A percentile compares a stretch with the other conserved stretches of the same genome.
Evolutionary conservation across 2,329 filamentous ascomycete species (phyloP).

Genomic region (Xenoacremonium recifei): DNA sequence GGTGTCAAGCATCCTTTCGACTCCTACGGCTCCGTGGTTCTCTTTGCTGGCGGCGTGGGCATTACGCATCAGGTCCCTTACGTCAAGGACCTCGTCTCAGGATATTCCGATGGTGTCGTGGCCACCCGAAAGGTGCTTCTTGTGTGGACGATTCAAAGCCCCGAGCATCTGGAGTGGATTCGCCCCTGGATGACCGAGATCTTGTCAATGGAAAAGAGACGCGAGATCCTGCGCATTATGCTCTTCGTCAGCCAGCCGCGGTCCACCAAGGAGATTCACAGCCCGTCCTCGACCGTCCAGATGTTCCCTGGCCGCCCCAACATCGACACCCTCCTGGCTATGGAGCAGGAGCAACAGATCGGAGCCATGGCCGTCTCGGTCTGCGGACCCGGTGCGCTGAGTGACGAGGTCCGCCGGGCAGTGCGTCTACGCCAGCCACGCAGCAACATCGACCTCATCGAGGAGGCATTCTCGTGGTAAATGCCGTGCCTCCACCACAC

Average conservation of each 20-base stretch:
- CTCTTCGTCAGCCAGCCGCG: slow-evolving; percentile 74
- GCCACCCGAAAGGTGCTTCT: slow-evolving; percentile 70
- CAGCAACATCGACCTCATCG: slow-evolving; percentile 72
- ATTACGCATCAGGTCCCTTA: slow-evolving; percentile 79
- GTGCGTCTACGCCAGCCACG: slow-evolving; percentile 63
- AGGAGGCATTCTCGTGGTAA: slow-evolving; percentile 71
- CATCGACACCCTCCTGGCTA: slow-evolving; percentile 67
- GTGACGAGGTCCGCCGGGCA: slow-evolving; percentile 70
- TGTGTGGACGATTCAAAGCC: slow-evolving; percentile 77
- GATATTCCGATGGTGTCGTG: slow-evolving; percentile 66
- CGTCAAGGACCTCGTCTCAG: slow-evolving; percentile 68
- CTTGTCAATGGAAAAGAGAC: slow-evolving; percentile 69
- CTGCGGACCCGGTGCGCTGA: slow-evolving; percentile 71
- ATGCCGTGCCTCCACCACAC: too few species aligned
- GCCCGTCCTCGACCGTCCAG: slow-evolving; percentile 72
- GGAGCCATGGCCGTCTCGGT: slow-evolving; percentile 73
- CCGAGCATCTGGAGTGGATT: slow-evolving; percentile 82
- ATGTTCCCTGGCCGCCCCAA: slow-evolving; percentile 83
- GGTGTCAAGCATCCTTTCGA: slow-evolving; percentile 68
- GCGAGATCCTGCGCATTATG: slow-evolving; percentile 73
- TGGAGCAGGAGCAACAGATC: slow-evolving; percentile 72
- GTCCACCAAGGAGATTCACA: slow-evolving; percentile 78
- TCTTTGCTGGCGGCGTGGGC: slow-evolving; percentile 78
- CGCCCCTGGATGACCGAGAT: slow-evolving; percentile 82
- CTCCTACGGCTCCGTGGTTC: slow-evolving; percentile 75